Evolutionary conservation across 805 yeast species (phyloP), one percentile per base, ranked within the genome.

Genomic region (Ogataea polymorpha): DNA sequence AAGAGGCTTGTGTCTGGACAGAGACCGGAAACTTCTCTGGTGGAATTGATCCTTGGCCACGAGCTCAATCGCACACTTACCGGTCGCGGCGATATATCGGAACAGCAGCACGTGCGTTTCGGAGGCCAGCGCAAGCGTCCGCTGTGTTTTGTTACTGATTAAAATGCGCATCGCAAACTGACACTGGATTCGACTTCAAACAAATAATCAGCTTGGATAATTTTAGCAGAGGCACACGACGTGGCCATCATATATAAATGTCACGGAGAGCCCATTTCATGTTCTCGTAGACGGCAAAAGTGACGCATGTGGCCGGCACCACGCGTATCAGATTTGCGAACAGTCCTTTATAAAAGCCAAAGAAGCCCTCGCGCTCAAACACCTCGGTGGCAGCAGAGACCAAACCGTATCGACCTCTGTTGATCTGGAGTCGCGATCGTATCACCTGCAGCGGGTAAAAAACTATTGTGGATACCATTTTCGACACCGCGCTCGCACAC

Each of bases 231-330:
- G 35, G 43, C 41, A 35, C 46, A 43, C 46, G 46, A 43, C 43
- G 26, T 23, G 12, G 23, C 42, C 32, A 32, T 39, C 28, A 14
- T 16, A 25, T 32, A 27, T 39, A 33, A 7, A 21, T 7, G 23
- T 32, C 42, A 27, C 23, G 30, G 13, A 59, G 54, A 14, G 50
- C 31, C 32, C 55, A 57, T 37, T 66, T 72, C 48, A 77, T 67
- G 28, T 74, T 69, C 58, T 93, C 99, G 55, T 93, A 93, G 5
- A 85, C 85, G 5, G 84, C 70, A 58, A 93, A 88, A 0, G 98
- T 93, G 10, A 90, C 75, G 56, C 96, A 86, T 4, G 97, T 90
- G 1, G 96, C 89, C 0, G 99, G 99, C 4, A 93, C 72, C 1
- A 91, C 96, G 34, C 98, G 69, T 2, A 86, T 44, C 13, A 91